Base-by-base conservation (phyloP, 2,329 filamentous ascomycete species). In the Sporothrix dimorphospora region DNA sequence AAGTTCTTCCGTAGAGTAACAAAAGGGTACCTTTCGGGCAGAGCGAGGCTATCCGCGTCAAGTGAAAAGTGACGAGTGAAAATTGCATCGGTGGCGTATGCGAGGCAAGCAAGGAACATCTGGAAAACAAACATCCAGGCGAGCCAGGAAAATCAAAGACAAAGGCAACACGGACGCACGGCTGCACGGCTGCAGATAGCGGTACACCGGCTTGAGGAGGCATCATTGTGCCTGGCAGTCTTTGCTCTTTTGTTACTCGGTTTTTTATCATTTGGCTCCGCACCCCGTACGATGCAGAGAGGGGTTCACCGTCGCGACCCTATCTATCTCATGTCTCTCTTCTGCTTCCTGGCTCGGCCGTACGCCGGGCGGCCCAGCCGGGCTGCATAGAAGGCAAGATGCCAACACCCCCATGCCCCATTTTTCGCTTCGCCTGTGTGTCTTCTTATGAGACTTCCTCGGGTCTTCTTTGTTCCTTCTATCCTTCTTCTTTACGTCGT, bases 391-490 rank as follows among this genome's bases (percentile, higher is more conserved):
- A 14, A n/a, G 55, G 11, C 24, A 38, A 38, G 34, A 63, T 61
- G 34, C 34, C 57, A 61, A 61, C 59, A 45, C 34, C 57, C 57
- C 57, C 57, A 42, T 61, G 57, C 57, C 34, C 34, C 55, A 59
- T 45, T 42, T 24, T 14, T 38, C n/a, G n/a, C n/a, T n/a, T 6
- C 34, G 30, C 55, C 55, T 61, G 55, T n/a, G 24, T 16, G 59
- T 42, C 59, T 27, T 42, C n/a, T n/a, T n/a, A n/a, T 19, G 53
- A 34, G n/a, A n/a, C 27, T 19, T n/a, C n/a, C n/a, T n/a, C n/a
- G 12, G 34, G 14, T 19, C 24, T 45, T 42, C 19, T 16, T n/a
- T 40, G 24, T 63, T 42, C 14, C 59, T 63, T 24, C 30, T 12
- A 38, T 11, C n/a, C 7, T 40, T 34, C 34, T 24, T 21, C 6